Evolutionary conservation across 2,329 filamentous ascomycete species (phyloP), one percentile per base, ranked within the genome.

Genomic region (Fusarium begoniae): DNA sequence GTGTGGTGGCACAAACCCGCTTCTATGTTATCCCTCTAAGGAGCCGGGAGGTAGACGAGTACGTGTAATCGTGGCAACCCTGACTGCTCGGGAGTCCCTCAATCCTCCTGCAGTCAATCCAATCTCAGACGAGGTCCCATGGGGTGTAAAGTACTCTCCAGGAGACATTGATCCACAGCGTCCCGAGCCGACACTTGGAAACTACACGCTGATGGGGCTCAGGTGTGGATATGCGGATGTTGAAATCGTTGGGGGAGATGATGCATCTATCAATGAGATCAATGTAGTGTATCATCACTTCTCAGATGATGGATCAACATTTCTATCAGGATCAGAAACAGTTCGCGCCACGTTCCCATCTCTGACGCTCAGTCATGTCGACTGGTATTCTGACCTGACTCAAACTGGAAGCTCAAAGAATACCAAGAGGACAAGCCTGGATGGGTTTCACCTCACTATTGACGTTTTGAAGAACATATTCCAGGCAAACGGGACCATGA

Each of bases 1-100:
- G 2, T 87, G 85, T 65, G 85, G 84, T 0, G 85, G 85, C 0
- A 32, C 24, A 0, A 87, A 87, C 47, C 82, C 84, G 1, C 79
- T 86, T 1, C 78, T 79, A 5, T 87, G 85, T 62, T 81, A 80
- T 10, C 69, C 75, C 0, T 86, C 84, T 0, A 84, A 81, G 1
- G 82, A 80, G 10, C 80, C 78, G 1, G 83, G 83, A 6, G 83
- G 81, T 5, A 79, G 83, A 13, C 79, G 78, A 11, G 79, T 82
- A 24, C 82, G 84, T 17, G 59, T 85, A 5, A 84, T 87, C 80
- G 37, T 87, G 6, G 84, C 85, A 0, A 77, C 66, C 11, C 77
- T 85, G 9, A 81, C 7, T 44, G 78, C 48, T 80, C 83, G 14
- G 37, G 72, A 8, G 41, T 74, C 18, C 2, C 26, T 28, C 28